These are phyloP conservation scores for Dioszegia aurantiaca DNA, from an alignment of 768 basidiomycete species.

Conservation along the genomic window DNA sequence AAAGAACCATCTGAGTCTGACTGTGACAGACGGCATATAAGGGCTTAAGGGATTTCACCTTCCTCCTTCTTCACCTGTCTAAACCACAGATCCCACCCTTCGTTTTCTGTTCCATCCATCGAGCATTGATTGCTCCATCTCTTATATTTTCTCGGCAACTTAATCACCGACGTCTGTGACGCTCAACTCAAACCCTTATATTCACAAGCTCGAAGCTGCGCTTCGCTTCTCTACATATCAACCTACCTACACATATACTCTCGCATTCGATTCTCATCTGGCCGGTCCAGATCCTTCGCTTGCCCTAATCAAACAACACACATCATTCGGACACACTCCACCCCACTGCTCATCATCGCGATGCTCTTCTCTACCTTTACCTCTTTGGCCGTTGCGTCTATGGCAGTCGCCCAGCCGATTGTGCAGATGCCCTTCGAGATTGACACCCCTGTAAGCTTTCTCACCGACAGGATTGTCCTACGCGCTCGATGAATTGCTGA, in stretches of 20 bases:
- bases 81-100: no score
- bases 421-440: constrained; percentile 3
- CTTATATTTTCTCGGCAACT: not conserved
- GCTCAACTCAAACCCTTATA: not conserved
- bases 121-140: constrained; percentile 12
- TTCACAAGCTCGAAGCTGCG: constrained; percentile 10
- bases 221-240: not conserved
- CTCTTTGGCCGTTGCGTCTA: constrained; percentile 2
- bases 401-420: constrained; percentile 1
- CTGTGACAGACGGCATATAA: no score
- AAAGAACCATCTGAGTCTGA: no score
- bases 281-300: constrained; percentile 9
- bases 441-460: constrained; percentile 7
- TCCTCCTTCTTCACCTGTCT: no score
- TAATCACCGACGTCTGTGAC: constrained; percentile 10
- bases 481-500: not conserved
- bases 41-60: no score
- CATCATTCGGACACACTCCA: constrained; percentile 2
- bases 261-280: not conserved
- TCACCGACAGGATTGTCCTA: not conserved
- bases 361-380: constrained; percentile 7
- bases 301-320: not conserved
- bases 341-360: not conserved
- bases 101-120: not conserved
- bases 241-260: not conserved